Evolutionary conservation across 2,329 filamentous ascomycete species (phyloP).

Genomic region (Camptophora hylomeconis): DNA sequence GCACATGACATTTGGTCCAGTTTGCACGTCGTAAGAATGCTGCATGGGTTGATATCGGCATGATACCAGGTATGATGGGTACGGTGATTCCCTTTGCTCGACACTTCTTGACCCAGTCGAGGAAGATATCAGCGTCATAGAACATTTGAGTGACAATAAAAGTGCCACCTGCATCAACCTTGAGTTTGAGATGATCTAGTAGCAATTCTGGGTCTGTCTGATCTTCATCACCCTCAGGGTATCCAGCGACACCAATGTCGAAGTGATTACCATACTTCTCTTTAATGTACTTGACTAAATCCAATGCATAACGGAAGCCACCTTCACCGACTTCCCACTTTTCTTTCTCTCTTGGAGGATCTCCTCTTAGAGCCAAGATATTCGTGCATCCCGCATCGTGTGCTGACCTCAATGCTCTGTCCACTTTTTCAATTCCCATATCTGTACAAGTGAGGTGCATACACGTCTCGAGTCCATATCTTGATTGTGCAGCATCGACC

Average conservation of each 20-base stretch:
- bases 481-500: slow-evolving; percentile 88
- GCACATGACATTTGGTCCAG: slow-evolving; percentile 80
- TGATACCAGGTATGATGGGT: slow-evolving; percentile 75
- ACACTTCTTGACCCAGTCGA: slow-evolving; percentile 79
- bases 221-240: slow-evolving; percentile 91
- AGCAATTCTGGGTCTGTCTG: slow-evolving; percentile 74
- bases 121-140: slow-evolving; percentile 92
- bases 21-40: slow-evolving; percentile 81
- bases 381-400: slow-evolving; percentile 96
- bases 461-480: slow-evolving; percentile 92
- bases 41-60: slow-evolving; percentile 90
- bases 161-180: slow-evolving; percentile 82
- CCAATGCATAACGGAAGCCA: slow-evolving; percentile 82
- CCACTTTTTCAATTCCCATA: slow-evolving; percentile 87
- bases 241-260: slow-evolving; percentile 93
- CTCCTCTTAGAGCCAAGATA: slow-evolving; percentile 83
- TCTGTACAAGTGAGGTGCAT: slow-evolving; percentile 99
- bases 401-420: slow-evolving; percentile 72
- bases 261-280: slow-evolving; percentile 77
- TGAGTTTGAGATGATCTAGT: slow-evolving; percentile 89
- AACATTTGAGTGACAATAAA: slow-evolving; percentile 99
- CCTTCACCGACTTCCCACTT: slow-evolving; percentile 82
- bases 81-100: slow-evolving; percentile 71
- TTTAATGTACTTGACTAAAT: slow-evolving; percentile 75
- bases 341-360: slow-evolving; percentile 85